A percentile compares a stretch with the other conserved stretches of the same genome.
These are phyloP conservation scores for Linnemannia zychae DNA, from an alignment of 192 early-diverging fungal genomes.

Conservation along the genomic window DNA sequence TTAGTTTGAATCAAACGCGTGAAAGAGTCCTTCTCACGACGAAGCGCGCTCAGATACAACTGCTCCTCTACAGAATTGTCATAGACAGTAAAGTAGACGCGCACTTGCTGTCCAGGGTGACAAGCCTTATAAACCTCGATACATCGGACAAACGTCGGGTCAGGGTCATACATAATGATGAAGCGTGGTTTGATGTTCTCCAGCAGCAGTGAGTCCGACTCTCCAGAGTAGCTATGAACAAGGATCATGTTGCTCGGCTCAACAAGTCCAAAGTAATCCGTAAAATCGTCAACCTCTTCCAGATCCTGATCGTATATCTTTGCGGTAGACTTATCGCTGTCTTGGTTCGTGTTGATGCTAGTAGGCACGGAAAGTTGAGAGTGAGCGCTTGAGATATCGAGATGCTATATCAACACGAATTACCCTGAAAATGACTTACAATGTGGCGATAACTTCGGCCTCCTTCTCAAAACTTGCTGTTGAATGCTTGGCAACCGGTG, in stretches of 20 bases:
- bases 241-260: constrained; percentile 63
- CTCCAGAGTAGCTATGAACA: constrained; percentile 70
- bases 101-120: constrained; percentile 66
- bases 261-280: constrained; percentile 65
- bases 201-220: constrained; percentile 75
- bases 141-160: constrained; percentile 87
- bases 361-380: not conserved
- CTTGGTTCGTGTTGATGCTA: constrained; percentile 34
- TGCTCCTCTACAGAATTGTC: constrained; percentile 97
- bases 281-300: constrained; percentile 58
- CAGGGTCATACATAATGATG: constrained; percentile 94
- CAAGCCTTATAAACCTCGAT: constrained; percentile 78
- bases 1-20: constrained; percentile 93
- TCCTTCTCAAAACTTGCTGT: constrained; percentile 45
- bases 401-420: not conserved
- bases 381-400: not conserved
- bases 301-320: constrained; percentile 57
- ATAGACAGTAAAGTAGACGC: constrained; percentile 95
- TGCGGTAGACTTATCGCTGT: constrained; percentile 10
- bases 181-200: constrained; percentile 78
- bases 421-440: constrained; percentile 29
- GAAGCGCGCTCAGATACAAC: constrained; percentile 83
- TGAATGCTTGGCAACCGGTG: constrained; percentile 22
- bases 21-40: constrained; percentile 94
- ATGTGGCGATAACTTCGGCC: constrained; percentile 56